Conservation (phyloP, 1,284 basidiomycete species). For the Ustilago tritici region DNA sequence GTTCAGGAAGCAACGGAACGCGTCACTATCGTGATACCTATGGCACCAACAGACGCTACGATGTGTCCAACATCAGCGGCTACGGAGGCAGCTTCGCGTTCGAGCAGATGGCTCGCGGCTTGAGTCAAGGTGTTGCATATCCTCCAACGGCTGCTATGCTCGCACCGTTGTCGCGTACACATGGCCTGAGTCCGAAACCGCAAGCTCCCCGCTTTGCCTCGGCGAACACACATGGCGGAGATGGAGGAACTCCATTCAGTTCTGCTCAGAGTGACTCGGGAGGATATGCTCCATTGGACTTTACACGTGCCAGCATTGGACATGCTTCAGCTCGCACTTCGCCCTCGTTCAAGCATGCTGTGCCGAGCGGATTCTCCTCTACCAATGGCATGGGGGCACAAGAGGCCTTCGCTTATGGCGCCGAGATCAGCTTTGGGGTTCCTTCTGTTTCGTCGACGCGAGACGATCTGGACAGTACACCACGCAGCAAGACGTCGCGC, state of each 20-base stretch:
- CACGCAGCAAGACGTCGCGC: conserved; percentile 47
- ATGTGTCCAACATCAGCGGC: conserved; percentile 42
- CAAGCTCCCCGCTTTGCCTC: conserved; percentile 37
- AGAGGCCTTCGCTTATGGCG: conserved; percentile 58
- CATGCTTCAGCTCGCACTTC: conserved; percentile 56
- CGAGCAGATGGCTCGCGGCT: conserved; percentile 66
- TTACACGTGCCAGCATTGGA: conserved; percentile 36
- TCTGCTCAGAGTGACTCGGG: conserved; percentile 56
- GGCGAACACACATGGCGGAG: conserved; percentile 11
- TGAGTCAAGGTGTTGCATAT: conserved; percentile 58
- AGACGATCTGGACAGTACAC: conserved; percentile 39
- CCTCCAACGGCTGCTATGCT: conserved; percentile 66
- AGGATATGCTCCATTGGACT: conserved; percentile 38
- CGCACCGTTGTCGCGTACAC: conserved; percentile 62
- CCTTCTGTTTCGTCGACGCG: conserved; percentile 28
- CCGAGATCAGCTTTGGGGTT: conserved; percentile 60
- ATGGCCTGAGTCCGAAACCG: conserved; percentile 58
- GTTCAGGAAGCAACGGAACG: conserved; percentile 18
- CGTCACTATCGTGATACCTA: conserved; percentile 47
- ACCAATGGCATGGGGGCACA: conserved; percentile 30
- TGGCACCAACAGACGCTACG: conserved; percentile 43
- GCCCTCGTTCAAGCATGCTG: conserved; percentile 50
- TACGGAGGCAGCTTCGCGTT: conserved; percentile 65
- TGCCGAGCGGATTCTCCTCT: conserved; percentile 30
- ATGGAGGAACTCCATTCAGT: conserved; percentile 31